A percentile compares a stretch with the other conserved stretches of the same genome.
These are phyloP conservation scores for Citrus unshiu DNA, from an alignment of 345 rosid genomes.

Conservation along the genomic window DNA sequence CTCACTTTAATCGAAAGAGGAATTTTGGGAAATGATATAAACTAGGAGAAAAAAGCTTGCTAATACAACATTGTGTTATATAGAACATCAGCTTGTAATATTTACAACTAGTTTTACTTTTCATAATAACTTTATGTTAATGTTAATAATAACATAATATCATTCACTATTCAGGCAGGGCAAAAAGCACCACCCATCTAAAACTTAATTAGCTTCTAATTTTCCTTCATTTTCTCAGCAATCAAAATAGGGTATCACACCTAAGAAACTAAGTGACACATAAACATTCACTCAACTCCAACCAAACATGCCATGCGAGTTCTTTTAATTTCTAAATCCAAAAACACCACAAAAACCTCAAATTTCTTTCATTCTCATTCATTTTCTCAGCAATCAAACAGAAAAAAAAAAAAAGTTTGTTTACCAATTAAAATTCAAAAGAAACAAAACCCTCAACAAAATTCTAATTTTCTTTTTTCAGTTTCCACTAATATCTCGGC, in stretches of 20 bases:
- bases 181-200: neutral
- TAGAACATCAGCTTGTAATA: too few species aligned
- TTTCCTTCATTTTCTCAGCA: neutral
- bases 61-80: neutral
- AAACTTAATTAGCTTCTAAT: neutral
- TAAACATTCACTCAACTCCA: neutral
- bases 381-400: neutral
- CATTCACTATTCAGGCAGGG: neutral
- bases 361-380: neutral
- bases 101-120: too few species aligned
- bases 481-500: too few species aligned
- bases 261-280: neutral
- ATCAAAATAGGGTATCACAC: neutral
- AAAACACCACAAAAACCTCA: neutral
- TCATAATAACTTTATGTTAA: too few species aligned
- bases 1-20: neutral
- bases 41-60: neutral
- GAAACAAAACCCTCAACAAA: too few species aligned
- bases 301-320: neutral
- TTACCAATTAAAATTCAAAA: too few species aligned
- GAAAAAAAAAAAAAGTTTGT: neutral
- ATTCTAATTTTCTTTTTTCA: too few species aligned
- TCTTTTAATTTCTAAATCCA: neutral
- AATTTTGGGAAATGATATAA: neutral
- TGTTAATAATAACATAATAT: too few species aligned